Percentiles rank a stretch among this genome's conserved stretches.
phyloP scores from a whole-genome alignment of 2,329 filamentous ascomycete genomes.

The Stagonosporopsis chrysanthemi region DNA sequence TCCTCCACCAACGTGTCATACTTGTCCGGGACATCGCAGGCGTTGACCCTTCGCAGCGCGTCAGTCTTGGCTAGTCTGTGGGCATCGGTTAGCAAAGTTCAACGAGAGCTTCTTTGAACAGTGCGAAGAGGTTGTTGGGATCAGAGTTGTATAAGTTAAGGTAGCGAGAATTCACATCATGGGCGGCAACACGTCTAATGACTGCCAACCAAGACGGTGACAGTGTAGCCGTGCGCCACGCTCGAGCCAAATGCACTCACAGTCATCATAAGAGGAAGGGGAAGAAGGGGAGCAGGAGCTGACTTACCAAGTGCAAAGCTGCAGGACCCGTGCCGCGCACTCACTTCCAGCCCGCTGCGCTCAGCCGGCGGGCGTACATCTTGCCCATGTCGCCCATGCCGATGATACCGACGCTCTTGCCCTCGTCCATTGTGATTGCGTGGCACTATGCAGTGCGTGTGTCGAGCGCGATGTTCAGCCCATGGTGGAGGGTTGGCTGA shows the following conservation, averaged over 20 bases:
- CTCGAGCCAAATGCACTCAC: constrained; percentile 99
- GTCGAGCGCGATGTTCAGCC: constrained; percentile 38
- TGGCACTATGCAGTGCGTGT: constrained; percentile 32
- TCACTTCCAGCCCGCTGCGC: constrained; percentile 97
- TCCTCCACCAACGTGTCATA: constrained; percentile 81
- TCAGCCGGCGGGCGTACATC: constrained; percentile 93
- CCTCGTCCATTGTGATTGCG: constrained; percentile 61
- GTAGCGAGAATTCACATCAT: constrained; percentile 99
- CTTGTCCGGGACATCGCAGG: constrained; percentile 91
- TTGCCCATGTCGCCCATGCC: constrained; percentile 99
- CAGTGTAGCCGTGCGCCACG: constrained; percentile 72
- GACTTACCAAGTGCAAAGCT: constrained; percentile 38
- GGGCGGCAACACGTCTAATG: constrained; percentile 71
- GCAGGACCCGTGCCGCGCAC: constrained; percentile 38
- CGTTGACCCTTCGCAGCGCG: constrained; percentile 75
- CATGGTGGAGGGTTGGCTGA: constrained; percentile 31
- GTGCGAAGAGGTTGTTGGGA: constrained; percentile 39
- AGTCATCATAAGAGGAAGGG: constrained; percentile 81
- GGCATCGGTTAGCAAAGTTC: constrained; percentile 45
- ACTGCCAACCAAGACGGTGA: constrained; percentile 77
- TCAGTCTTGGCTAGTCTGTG: constrained; percentile 34
- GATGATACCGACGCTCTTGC: constrained; percentile 87
- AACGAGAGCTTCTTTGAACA: constrained; percentile 25
- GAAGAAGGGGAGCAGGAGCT: constrained; percentile 17
- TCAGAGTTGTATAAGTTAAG: constrained; percentile 90